Evolutionary conservation across 768 basidiomycete genomes (phyloP), one percentile per base, ranked within the genome.

Genomic region (Mycena amicta): DNA sequence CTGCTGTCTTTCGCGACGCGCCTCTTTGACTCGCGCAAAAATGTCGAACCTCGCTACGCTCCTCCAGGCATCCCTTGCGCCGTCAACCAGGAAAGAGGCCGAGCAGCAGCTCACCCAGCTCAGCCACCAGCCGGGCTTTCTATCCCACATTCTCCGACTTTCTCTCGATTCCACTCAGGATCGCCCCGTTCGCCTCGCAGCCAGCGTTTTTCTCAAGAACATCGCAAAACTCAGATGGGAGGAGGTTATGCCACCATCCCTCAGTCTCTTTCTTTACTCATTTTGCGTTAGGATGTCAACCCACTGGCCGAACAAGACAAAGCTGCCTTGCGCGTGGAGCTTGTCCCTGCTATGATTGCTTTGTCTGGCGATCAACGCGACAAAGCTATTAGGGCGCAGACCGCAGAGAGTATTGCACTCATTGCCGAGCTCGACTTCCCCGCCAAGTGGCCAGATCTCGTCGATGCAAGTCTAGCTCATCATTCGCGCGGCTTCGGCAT

Each of bases 381-480:
- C 72, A 92, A 89, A 67, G 60, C 80, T 3, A 79, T 92, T 55
- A 84, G 92, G 5, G 85, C 88, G 1, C 95, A 98, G 74, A 83
- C 98, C 30, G 95, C 94, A 16, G 95, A 99, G 74, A 85, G 94
- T 11, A 89, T 98, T 29, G 88, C 95, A 6, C 83, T 95, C 65
- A 90, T 98, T 68, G 95, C 97, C 15, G 86, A 89, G 63, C 80
- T 88, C 25, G 97, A 99, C 76, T 99, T 98, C 70, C 97, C 97
- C 11, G 72, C 78, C 16, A 83, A 84, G 64, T 99, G 97, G 97
- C 80, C 84, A 18, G 86, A 90, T 74, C 83, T 98, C 59, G 87
- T 97, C 66, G 90, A 94, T 76, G 95, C 97, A 72, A 70, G 93
- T 82, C 31, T 52, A 54, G 47, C 3, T 30, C 51, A 40, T 39